Conservation (phyloP, 2,329 filamentous ascomycete genomes). For the Aureobasidium sp. region DNA sequence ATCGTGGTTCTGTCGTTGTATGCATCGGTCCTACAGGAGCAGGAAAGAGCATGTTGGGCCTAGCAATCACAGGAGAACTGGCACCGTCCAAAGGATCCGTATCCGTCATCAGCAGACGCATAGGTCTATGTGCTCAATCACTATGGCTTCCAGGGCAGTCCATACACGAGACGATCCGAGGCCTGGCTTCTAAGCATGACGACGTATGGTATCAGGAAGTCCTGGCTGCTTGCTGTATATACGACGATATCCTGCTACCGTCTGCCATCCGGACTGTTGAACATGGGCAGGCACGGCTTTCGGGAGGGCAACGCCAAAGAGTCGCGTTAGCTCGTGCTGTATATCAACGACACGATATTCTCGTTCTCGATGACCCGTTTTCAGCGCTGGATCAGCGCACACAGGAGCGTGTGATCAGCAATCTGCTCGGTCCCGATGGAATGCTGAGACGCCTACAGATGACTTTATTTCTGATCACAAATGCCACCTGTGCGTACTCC, state of each 20-base stretch:
- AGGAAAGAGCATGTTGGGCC: conserved; percentile 46
- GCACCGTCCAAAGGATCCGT: background rate
- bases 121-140: conserved; percentile 18
- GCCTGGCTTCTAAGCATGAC: conserved; percentile 43
- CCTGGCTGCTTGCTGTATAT: background rate
- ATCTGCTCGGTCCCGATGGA: conserved; percentile 39
- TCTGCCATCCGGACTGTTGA: conserved; percentile 40
- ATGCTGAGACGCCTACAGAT: conserved; percentile 31
- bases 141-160: conserved; percentile 75
- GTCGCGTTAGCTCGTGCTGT: conserved; percentile 48
- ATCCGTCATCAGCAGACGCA: background rate
- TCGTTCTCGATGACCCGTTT: conserved; percentile 48
- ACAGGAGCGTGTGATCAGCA: conserved; percentile 42
- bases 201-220: conserved; percentile 31
- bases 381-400: conserved; percentile 45
- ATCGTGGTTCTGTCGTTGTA: conserved; percentile 39
- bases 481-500: background rate
- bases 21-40: conserved; percentile 45
- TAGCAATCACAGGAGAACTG: conserved; percentile 27
- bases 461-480: background rate
- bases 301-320: conserved; percentile 46
- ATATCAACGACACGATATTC: conserved; percentile 43
- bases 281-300: conserved; percentile 44
- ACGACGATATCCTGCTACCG: conserved; percentile 27
- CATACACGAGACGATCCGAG: conserved; percentile 70